Percentiles rank a stretch among this genome's conserved stretches.
Evolutionary conservation across 805 yeast genomes (phyloP).

Genomic region (Brettanomyces bruxellensis): DNA sequence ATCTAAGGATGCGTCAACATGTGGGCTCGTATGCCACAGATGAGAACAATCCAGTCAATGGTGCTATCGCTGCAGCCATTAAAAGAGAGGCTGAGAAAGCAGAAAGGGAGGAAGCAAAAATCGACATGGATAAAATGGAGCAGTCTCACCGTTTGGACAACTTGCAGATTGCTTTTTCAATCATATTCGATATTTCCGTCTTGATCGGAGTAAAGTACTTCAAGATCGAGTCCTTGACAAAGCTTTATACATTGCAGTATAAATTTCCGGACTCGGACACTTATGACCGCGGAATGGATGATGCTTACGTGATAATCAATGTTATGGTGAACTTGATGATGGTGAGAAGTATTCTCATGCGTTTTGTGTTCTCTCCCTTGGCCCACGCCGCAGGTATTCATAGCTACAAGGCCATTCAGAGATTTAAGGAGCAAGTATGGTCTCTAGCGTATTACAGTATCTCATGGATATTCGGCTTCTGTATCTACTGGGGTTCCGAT

Average conservation of each 20-base stretch:
- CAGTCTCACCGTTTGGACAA: conserved; percentile 7
- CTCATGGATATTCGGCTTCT: conserved; percentile 49
- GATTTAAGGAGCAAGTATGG: conserved; percentile 91
- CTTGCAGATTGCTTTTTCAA: conserved; percentile 11
- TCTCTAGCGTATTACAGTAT: conserved; percentile 46
- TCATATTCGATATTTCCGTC: conserved; percentile 10
- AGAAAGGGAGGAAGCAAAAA: neutral
- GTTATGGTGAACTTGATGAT: conserved; percentile 51
- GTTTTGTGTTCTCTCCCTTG: conserved; percentile 46
- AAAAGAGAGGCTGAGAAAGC: neutral
- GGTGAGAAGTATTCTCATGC: conserved; percentile 53
- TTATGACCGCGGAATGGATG: conserved; percentile 52
- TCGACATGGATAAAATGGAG: neutral
- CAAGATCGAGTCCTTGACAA: conserved; percentile 18
- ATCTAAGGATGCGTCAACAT: neutral
- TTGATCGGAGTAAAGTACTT: conserved; percentile 10
- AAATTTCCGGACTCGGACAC: conserved; percentile 17
- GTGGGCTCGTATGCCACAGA: neutral
- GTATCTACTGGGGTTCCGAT: conserved; percentile 46
- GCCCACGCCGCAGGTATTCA: conserved; percentile 39
- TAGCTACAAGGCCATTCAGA: conserved; percentile 41
- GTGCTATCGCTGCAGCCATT: neutral
- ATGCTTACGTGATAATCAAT: conserved; percentile 41
- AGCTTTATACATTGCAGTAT: conserved; percentile 35
- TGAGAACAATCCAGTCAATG: neutral